Conservation (phyloP, 2,329 filamentous ascomycete genomes). For the Sporothrix brasiliensis region DNA sequence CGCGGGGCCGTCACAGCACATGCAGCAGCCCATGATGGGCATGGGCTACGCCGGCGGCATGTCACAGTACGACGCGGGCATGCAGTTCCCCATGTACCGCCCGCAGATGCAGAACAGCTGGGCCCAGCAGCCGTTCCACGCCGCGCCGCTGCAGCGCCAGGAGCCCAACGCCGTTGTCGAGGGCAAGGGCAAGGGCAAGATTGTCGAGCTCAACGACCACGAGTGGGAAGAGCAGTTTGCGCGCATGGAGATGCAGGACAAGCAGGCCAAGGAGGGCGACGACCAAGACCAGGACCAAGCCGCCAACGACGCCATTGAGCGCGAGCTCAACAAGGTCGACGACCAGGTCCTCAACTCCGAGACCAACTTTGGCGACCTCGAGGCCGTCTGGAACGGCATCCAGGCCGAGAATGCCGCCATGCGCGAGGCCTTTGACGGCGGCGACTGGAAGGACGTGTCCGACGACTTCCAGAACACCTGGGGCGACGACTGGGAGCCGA, state of each 20-base stretch:
- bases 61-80: conserved; percentile 43
- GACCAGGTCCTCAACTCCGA: conserved; percentile 64
- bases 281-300: conserved; percentile 82
- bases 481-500: conserved; percentile 70
- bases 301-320: conserved; percentile 69
- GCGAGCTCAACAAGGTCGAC: conserved; percentile 87
- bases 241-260: conserved; percentile 73
- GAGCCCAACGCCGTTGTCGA: conserved; percentile 47
- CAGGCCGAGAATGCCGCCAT: conserved; percentile 72
- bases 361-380: conserved; percentile 82
- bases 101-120: conserved; percentile 50
- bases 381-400: conserved; percentile 84
- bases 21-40: conserved; percentile 61
- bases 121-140: conserved; percentile 40
- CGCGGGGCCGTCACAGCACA: conserved; percentile 55
- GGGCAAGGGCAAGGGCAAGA: conserved; percentile 71
- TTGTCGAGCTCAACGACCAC: conserved; percentile 90
- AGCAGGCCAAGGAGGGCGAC: conserved; percentile 63
- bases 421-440: conserved; percentile 69
- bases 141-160: conserved; percentile 52
- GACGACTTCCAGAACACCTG: conserved; percentile 35
- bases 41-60: conserved; percentile 25
- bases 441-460: conserved; percentile 57
- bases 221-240: conserved; percentile 98
- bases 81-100: conserved; percentile 53